Percentiles rank a stretch among this genome's conserved stretches.
These are phyloP conservation scores for Inga laurina DNA, from an alignment of 306 rosid species.

Conservation along the genomic window DNA sequence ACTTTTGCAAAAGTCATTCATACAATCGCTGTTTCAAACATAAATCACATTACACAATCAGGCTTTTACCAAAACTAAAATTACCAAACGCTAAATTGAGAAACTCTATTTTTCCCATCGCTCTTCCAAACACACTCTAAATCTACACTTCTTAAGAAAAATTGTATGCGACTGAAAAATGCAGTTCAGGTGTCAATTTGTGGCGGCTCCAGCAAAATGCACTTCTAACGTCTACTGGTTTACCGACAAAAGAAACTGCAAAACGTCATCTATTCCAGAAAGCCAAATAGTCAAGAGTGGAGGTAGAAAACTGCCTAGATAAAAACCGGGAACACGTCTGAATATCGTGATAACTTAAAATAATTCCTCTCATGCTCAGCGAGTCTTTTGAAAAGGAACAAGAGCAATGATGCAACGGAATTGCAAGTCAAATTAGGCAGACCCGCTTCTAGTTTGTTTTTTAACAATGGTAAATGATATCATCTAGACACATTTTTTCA, in stretches of 20 bases:
- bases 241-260: neutral
- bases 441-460: neutral
- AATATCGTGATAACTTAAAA: neutral
- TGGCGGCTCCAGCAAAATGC: neutral
- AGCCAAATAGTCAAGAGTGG: neutral
- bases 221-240: neutral
- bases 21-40: no score
- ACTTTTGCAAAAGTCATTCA: no score
- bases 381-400: neutral
- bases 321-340: neutral
- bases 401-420: neutral
- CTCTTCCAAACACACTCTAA: no score
- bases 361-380: neutral
- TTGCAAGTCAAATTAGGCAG: neutral
- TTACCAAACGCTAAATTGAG: no score
- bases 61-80: no score
- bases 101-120: no score
- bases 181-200: neutral
- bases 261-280: neutral
- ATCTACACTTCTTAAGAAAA: neutral
- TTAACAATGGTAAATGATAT: neutral
- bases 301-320: neutral
- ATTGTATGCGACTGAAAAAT: neutral
- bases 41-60: no score
- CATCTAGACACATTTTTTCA: neutral